These are phyloP conservation scores for Delonix regia DNA, from an alignment of 306 rosid genomes.

Conservation along the genomic window DNA sequence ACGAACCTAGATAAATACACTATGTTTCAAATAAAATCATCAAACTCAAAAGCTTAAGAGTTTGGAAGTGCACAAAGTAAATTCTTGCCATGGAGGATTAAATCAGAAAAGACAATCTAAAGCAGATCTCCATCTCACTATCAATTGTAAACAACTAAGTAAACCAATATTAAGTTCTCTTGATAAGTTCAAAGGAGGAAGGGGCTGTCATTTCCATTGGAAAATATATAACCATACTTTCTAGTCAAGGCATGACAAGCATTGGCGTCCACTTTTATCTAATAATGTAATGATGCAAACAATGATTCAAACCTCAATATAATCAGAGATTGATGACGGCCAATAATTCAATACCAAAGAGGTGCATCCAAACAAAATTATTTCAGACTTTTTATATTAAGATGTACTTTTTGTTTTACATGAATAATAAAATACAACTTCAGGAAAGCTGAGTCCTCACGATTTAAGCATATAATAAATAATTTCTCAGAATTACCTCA, in stretches of 20 bases:
- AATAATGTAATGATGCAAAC: too few relatives aligned
- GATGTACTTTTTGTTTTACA: not conserved
- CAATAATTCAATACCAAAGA: not conserved
- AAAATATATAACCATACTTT: too few relatives aligned
- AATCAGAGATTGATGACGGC: not conserved
- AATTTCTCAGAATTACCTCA: conserved; percentile 50
- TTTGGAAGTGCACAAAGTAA: not conserved
- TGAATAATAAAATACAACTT: not conserved
- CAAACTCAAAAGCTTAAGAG: not conserved
- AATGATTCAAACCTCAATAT: not conserved
- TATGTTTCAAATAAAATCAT: not conserved
- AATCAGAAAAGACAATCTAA: not conserved
- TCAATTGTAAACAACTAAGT: not conserved
- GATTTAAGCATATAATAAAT: not conserved
- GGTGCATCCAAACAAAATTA: not conserved
- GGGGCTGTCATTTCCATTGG: not conserved
- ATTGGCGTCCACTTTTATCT: not conserved
- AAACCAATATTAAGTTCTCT: not conserved
- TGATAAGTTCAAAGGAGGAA: not conserved
- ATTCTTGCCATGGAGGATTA: not conserved
- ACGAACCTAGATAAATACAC: not conserved
- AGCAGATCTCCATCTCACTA: not conserved
- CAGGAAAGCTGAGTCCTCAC: not conserved
- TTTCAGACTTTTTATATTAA: not conserved
- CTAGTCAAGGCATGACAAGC: too few relatives aligned